A percentile compares a stretch with the other conserved stretches of the same genome.
Conservation (phyloP, 1,284 basidiomycete genomes). For the Heterobasidion occidentale region DNA sequence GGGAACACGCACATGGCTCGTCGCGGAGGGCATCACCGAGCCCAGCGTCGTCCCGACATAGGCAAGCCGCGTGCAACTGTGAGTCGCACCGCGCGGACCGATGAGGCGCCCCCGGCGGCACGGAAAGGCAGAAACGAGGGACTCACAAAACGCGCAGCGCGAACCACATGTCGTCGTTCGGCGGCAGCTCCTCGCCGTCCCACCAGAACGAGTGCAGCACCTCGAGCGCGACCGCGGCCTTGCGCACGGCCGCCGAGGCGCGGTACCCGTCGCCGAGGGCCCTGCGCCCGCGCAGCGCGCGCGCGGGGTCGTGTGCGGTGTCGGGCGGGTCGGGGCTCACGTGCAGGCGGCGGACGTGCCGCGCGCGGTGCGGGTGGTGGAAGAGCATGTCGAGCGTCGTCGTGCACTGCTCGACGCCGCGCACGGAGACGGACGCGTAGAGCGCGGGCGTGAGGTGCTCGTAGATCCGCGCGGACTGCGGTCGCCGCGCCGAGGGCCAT, state of each 20-base stretch:
- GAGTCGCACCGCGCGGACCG: no score
- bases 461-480: conserved; percentile 38
- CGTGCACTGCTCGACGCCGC: conserved; percentile 47
- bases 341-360: conserved; percentile 53
- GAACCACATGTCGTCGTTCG: conserved; percentile 68
- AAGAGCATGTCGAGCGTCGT: conserved; percentile 55
- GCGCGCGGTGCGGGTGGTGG: conserved; percentile 42
- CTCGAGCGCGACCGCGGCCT: conserved; percentile 43
- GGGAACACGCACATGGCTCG: conserved; percentile 45
- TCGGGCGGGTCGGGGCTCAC: conserved; percentile 30
- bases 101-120: background rate
- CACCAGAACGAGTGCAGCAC: conserved; percentile 57
- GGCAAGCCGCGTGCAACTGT: conserved; percentile 56
- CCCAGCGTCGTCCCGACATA: conserved; percentile 56
- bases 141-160: conserved; percentile 55
- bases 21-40: conserved; percentile 41
- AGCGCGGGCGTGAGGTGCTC: conserved; percentile 45
- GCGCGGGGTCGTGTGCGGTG: background rate
- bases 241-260: conserved; percentile 38
- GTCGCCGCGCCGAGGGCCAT: background rate
- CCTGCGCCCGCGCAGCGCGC: conserved; percentile 19
- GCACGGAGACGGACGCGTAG: conserved; percentile 47
- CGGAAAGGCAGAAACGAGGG: background rate
- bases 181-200: conserved; percentile 59
- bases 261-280: conserved; percentile 25